These are phyloP conservation scores for Ophiostoma montium DNA, from an alignment of 2,329 filamentous ascomycete species.

Conservation along the genomic window DNA sequence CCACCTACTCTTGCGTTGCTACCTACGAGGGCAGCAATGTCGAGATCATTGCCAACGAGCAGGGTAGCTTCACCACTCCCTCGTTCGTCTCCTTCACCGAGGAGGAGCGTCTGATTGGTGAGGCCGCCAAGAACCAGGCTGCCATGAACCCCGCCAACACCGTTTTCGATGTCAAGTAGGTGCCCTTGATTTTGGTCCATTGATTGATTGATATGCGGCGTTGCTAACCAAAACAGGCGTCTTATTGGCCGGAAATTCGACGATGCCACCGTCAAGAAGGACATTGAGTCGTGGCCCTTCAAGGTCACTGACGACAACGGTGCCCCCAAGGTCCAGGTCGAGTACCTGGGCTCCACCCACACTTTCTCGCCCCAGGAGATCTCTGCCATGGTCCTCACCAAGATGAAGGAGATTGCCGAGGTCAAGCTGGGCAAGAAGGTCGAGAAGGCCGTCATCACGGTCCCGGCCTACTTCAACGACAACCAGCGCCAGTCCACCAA, in stretches of 20 bases:
- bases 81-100: slow-evolving; percentile 99
- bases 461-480: slow-evolving; percentile 99
- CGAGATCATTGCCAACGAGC: slow-evolving; percentile 99
- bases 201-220: too few species aligned
- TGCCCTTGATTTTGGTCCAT: not conserved
- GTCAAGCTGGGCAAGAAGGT: slow-evolving; percentile 97
- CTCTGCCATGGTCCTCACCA: slow-evolving; percentile 95
- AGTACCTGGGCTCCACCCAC: slow-evolving; percentile 92
- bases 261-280: slow-evolving; percentile 96
- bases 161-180: slow-evolving; percentile 84
- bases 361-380: slow-evolving; percentile 96
- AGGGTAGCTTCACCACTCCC: slow-evolving; percentile 97
- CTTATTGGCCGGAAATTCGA: slow-evolving; percentile 93
- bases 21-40: slow-evolving; percentile 99
- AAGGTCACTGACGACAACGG: slow-evolving; percentile 85
- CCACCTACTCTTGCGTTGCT: slow-evolving; percentile 99
- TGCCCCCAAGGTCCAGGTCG: slow-evolving; percentile 83
- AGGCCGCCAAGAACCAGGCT: slow-evolving; percentile 99
- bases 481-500: slow-evolving; percentile 99
- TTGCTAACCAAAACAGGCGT: slow-evolving; percentile 46
- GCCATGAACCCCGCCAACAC: slow-evolving; percentile 99
- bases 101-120: slow-evolving; percentile 97
- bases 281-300: slow-evolving; percentile 98
- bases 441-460: slow-evolving; percentile 96
- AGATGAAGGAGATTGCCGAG: slow-evolving; percentile 99